These are phyloP conservation scores for Euphorbia pulcherrima DNA, from an alignment of 345 rosid species.

Conservation along the genomic window DNA sequence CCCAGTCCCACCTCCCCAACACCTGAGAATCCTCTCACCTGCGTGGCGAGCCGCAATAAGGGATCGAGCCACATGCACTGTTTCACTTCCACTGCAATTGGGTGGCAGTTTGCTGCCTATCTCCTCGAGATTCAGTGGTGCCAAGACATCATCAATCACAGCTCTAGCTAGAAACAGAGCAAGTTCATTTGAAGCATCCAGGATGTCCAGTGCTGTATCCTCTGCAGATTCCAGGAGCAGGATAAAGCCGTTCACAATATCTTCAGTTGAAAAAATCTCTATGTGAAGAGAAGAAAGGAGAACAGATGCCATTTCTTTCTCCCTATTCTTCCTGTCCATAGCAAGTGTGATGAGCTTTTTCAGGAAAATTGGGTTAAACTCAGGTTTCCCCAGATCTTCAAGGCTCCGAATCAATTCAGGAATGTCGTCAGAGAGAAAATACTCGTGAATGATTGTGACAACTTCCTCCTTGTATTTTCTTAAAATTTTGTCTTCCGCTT, in stretches of 20 bases:
- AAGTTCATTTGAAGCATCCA: slow-evolving; percentile 96
- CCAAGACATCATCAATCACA: slow-evolving; percentile 91
- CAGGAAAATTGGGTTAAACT: slow-evolving; percentile 69
- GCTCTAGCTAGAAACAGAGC: slow-evolving; percentile 95
- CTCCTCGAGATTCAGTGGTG: slow-evolving; percentile 86
- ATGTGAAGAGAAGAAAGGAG: slow-evolving; percentile 89
- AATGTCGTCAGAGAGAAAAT: slow-evolving; percentile 95
- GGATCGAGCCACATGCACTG: slow-evolving; percentile 67
- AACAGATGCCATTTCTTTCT: slow-evolving; percentile 99
- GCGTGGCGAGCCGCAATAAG: slow-evolving; percentile 92
- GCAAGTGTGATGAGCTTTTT: slow-evolving; percentile 93
- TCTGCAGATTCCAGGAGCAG: slow-evolving; percentile 95
- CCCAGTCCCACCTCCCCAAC: slow-evolving; percentile 99
- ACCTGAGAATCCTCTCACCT: slow-evolving; percentile 91
- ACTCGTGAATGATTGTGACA: slow-evolving; percentile 82
- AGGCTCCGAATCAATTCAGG: slow-evolving; percentile 88
- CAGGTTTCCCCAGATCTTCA: slow-evolving; percentile 73
- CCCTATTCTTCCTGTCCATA: slow-evolving; percentile 94
- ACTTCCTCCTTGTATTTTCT: slow-evolving; percentile 69
- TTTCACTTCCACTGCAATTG: slow-evolving; percentile 80
- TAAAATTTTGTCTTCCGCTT: slow-evolving; percentile 46
- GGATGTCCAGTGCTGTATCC: slow-evolving; percentile 88
- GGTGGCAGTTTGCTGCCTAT: slow-evolving; percentile 68
- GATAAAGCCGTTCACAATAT: slow-evolving; percentile 80
- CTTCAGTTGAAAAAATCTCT: slow-evolving; percentile 89